Percentiles rank a stretch among this genome's conserved stretches.
phyloP scores from a whole-genome alignment of 345 rosid species.

The Acer yangbiense region DNA sequence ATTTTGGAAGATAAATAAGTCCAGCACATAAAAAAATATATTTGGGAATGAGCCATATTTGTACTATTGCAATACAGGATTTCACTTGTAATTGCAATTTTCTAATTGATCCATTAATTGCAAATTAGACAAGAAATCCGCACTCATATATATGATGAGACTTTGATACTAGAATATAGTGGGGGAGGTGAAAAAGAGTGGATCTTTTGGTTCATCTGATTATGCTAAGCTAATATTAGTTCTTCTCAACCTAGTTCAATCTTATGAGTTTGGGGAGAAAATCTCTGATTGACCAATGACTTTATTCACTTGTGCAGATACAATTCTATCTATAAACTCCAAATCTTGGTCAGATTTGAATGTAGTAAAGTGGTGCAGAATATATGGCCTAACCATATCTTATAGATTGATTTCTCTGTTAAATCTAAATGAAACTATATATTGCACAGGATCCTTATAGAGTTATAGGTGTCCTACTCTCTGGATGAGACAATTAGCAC shows the following conservation, averaged over 20 bases:
- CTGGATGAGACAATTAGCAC: neutral
- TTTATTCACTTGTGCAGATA: neutral
- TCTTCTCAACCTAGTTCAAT: neutral
- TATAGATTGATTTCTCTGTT: neutral
- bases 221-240: neutral
- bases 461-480: too few species aligned
- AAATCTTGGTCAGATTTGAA: neutral
- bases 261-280: neutral
- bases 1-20: neutral
- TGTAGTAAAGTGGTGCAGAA: neutral
- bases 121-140: neutral
- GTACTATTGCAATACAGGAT: neutral
- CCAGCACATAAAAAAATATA: neutral
- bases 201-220: neutral
- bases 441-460: neutral
- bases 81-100: neutral
- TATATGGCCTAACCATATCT: neutral
- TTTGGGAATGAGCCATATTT: neutral
- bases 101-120: neutral
- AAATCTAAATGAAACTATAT: neutral
- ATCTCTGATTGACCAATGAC: neutral
- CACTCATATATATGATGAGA: too few species aligned
- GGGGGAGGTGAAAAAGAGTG: neutral
- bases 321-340: neutral
- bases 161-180: too few species aligned